These are phyloP conservation scores for Hyaloperonospora arabidopsidis DNA, from an alignment of 352 stramenopile species.

Conservation along the genomic window DNA sequence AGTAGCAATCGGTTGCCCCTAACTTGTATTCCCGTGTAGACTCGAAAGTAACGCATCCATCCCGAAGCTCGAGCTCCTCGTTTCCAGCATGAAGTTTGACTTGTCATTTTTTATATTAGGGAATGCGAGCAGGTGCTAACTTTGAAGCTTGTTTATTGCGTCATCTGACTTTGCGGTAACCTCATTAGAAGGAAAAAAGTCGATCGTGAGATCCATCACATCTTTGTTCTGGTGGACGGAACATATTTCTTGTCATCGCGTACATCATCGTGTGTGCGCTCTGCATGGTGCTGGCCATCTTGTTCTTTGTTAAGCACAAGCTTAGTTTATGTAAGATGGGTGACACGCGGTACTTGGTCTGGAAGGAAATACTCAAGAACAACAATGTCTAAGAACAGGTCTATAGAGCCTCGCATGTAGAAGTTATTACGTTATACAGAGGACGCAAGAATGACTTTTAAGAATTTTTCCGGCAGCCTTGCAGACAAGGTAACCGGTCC, in stretches of 20 bases:
- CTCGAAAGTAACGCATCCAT: too few relatives aligned
- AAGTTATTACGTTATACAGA: too few relatives aligned
- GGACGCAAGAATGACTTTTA: too few relatives aligned
- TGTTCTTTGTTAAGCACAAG: slow-evolving; percentile 95
- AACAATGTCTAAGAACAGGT: too few relatives aligned
- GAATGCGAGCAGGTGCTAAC: neutral
- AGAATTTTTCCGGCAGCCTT: too few relatives aligned
- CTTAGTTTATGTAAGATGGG: slow-evolving; percentile 91
- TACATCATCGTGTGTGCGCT: slow-evolving; percentile 94
- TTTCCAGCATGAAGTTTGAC: slow-evolving; percentile 79
- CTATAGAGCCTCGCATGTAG: too few relatives aligned
- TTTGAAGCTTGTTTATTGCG: slow-evolving; percentile 8
- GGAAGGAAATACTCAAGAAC: too few relatives aligned
- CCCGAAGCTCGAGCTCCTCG: slow-evolving; percentile 87
- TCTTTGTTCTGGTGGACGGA: slow-evolving; percentile 95
- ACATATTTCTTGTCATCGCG: slow-evolving; percentile 91
- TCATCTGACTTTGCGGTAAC: slow-evolving; percentile 91
- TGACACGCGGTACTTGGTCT: slow-evolving; percentile 92
- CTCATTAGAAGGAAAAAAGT: slow-evolving; percentile 94
- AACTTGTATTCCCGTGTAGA: too few relatives aligned
- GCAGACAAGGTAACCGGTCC: too few relatives aligned
- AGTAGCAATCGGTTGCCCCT: too few relatives aligned
- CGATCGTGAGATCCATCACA: slow-evolving; percentile 93
- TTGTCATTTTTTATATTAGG: slow-evolving; percentile 2
- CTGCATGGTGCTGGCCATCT: slow-evolving; percentile 88